Evolutionary conservation across 202 grass and related monocot species (phyloP).

Genomic region (Setaria italica): DNA sequence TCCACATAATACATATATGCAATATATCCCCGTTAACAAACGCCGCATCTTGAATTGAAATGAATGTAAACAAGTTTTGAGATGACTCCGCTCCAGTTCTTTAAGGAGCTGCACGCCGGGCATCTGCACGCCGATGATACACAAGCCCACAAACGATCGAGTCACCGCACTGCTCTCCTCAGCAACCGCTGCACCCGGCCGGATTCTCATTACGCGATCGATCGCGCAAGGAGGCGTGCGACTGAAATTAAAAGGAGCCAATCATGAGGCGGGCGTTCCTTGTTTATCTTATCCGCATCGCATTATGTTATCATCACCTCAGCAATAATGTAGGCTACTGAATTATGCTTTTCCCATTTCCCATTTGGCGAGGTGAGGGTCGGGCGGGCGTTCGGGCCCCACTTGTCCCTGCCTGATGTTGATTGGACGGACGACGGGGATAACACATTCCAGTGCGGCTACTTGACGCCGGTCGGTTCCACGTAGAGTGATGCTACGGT

Average conservation of each 20-base stretch:
- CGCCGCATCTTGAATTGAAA: not conserved
- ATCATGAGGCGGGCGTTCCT: not conserved
- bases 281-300: constrained; percentile 25
- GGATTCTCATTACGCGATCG: not conserved
- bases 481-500: not conserved
- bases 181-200: not conserved
- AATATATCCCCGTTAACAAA: not conserved
- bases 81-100: not conserved
- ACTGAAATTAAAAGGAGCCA: not conserved
- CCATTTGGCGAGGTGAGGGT: not conserved
- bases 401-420: no score
- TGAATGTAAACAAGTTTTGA: not conserved
- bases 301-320: constrained; percentile 14
- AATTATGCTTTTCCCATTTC: not conserved
- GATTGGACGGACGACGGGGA: not conserved
- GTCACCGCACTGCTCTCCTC: not conserved
- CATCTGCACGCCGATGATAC: not conserved
- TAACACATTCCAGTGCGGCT: not conserved
- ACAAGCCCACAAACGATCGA: constrained; percentile 39
- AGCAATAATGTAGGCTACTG: constrained; percentile 8
- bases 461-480: not conserved
- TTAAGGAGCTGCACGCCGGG: not conserved
- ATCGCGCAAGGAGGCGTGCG: not conserved
- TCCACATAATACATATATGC: not conserved
- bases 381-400: not conserved